phyloP scores from a whole-genome alignment of 2,329 filamentous ascomycete species.

The Cladophialophora exuberans region DNA sequence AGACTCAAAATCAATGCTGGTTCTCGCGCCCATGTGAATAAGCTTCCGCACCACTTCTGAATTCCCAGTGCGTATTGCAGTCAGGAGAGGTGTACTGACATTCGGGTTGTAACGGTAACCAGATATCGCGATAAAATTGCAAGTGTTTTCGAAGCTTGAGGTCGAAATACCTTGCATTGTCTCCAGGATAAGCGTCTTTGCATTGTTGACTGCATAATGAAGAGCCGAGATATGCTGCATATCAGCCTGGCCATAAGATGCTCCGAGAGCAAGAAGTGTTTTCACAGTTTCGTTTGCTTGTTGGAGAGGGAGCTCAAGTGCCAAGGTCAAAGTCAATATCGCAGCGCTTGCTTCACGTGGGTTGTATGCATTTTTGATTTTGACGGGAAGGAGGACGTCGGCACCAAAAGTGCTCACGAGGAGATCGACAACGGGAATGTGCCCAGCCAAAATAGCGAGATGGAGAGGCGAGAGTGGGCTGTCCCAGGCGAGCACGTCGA shows the following conservation, averaged over 20 bases:
- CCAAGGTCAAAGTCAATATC: slow-evolving; percentile 71
- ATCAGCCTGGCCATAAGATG: slow-evolving; percentile 74
- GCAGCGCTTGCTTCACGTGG: slow-evolving; percentile 57
- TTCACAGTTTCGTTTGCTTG: slow-evolving; percentile 68
- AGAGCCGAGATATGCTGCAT: slow-evolving; percentile 66
- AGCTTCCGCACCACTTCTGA: slow-evolving; percentile 60
- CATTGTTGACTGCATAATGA: slow-evolving; percentile 63
- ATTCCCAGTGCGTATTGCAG: slow-evolving; percentile 61
- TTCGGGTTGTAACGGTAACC: slow-evolving; percentile 39
- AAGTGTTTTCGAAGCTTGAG: slow-evolving; percentile 60
- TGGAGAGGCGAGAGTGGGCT: slow-evolving; percentile 73
- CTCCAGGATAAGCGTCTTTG: slow-evolving; percentile 50
- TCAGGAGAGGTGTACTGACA: slow-evolving; percentile 58
- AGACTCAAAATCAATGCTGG: slow-evolving; percentile 63
- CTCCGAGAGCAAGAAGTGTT: slow-evolving; percentile 69
- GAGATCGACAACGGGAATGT: slow-evolving; percentile 68
- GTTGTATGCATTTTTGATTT: slow-evolving; percentile 54
- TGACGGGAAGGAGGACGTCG: slow-evolving; percentile 75
- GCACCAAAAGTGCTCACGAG: slow-evolving; percentile 75
- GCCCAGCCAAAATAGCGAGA: slow-evolving; percentile 74
- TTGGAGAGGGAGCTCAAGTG: slow-evolving; percentile 64
- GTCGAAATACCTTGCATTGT: slow-evolving; percentile 60
- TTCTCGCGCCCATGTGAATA: slow-evolving; percentile 64
- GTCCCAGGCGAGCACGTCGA: slow-evolving; percentile 82
- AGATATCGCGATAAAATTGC: slow-evolving; percentile 65